phyloP scores from a whole-genome alignment of 768 basidiomycete species.

The Rhizopogon vinicolor region DNA sequence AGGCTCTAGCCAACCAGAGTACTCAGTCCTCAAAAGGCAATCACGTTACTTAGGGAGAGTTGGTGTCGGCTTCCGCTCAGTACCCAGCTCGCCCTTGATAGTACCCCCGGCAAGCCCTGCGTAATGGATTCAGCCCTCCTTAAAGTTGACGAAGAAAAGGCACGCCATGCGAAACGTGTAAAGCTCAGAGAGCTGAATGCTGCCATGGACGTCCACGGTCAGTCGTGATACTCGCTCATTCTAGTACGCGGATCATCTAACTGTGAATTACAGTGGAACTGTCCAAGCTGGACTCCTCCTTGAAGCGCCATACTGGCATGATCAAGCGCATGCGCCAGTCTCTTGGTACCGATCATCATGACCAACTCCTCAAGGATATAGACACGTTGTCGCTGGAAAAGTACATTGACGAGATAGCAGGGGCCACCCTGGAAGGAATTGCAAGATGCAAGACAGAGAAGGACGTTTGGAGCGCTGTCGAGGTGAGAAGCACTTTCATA shows the following conservation, averaged over 20 bases:
- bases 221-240: conserved; percentile 10
- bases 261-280: conserved; percentile 42
- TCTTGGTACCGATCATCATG: conserved; percentile 74
- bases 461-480: conserved; percentile 88
- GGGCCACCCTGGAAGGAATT: conserved; percentile 83
- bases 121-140: conserved; percentile 21
- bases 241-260: neutral
- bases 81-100: neutral
- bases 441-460: conserved; percentile 86
- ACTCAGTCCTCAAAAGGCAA: neutral
- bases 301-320: conserved; percentile 93
- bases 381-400: conserved; percentile 89
- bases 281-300: conserved; percentile 83
- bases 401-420: conserved; percentile 92
- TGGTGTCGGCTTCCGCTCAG: neutral
- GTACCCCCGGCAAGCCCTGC: neutral
- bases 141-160: conserved; percentile 46
- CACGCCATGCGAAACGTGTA: conserved; percentile 51
- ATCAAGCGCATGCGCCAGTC: conserved; percentile 92
- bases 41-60: neutral
- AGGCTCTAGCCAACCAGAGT: neutral
- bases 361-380: conserved; percentile 90
- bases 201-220: conserved; percentile 45
- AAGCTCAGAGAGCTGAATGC: conserved; percentile 57
- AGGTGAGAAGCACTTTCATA: conserved; percentile 47